Evolutionary conservation across 2,329 filamentous ascomycete genomes (phyloP), one percentile per base, ranked within the genome.

Genomic region (Paecilomyces dactylethromorphus): DNA sequence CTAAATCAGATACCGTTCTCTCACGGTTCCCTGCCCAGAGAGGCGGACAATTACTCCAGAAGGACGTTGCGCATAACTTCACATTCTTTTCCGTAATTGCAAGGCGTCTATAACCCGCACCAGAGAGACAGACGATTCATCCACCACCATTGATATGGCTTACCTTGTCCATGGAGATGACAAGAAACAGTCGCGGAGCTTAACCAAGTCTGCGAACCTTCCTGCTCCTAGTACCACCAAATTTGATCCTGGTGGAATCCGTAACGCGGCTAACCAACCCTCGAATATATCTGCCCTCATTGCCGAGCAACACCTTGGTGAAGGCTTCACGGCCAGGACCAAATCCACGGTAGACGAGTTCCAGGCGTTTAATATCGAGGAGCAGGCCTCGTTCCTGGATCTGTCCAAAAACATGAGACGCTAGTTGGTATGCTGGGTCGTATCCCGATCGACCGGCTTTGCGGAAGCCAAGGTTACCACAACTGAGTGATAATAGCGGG

Each of bases 401-500:
- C 73, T 88, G 86, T 73, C 88, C 88, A 72, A 97, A 85, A 26
- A 93, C 85, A 72, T 92, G 93, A 18, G 90, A 87, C 4, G 88
- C 86, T 54, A 99, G 79, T 73, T 97, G 95, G 77, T 96, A 97
- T 2, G 88, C 93, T 18, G 93, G 88, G 76, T 99, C 94, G 78
- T 94, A 99, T 59, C 86, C 84, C 62, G 89, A 87, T 64, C 94
- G 85, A 55, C 87, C 85, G 18, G 85, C 81, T 78, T 97, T 95
- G 68, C 83, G 84, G 79, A 97, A 97, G n/a, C 93, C 93, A 60
- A 99, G 85, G 69, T 96, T 92, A 54, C 94, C 94, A 60, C 87
- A 84, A 1, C 89, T 90, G 66, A 96, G 76, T 12, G 88, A 91
- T 63, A 99, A 81, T 64, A 97, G 84, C 29, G 91, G 84, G 63